Base-by-base conservation (phyloP, 148 eudicot genomes). In the Rhododendron griersonianum region DNA sequence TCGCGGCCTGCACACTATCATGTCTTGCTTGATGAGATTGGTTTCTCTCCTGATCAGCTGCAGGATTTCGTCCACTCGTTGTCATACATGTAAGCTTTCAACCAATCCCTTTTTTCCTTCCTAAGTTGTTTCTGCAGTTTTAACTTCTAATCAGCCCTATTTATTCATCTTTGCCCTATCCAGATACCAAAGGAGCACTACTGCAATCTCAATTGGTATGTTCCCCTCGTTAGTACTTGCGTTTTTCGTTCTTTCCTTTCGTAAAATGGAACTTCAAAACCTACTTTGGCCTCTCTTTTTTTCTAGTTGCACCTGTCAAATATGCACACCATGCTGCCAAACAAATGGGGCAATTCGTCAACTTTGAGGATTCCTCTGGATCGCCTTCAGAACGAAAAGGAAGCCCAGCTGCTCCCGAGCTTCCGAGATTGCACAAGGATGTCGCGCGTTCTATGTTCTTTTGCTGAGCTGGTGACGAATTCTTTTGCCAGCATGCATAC, bases 21-120 rank as follows among this genome's bases (percentile, higher is more conserved):
- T 87, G 96, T 97, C 81, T 91, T 97, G 93, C 90, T 97, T 78
- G 96, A 97, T 88, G 99, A 95, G 90, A 97, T 97, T 82, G 99
- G 99, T 87, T 97, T 97, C 92, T 91, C 96, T 41, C 93, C 98
- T 2, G 95, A 97, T 86, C 92, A 93, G 44, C 93, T 97, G 82
- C 96, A 97, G 87, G 93, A 91, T 82, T 88, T 97, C 65, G 89
- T 97, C 83, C 94, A 92, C 90, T 88, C 98, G 28, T 90, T 97
- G 82, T 95, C 95, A 87, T 97, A 97, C 59, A 96, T 94, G 99
- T 97, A 94, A 92, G 98, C 73, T 84, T 83, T 84, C 50, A n/a
- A 33, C 18, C 61, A 57, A 57, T 51, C 80, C 51, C 78, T 18
- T 55, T 71, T 14, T 80, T 78, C 47, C 61, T 61, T 23, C 55